These are phyloP conservation scores for Neolentinus lepideus DNA, from an alignment of 1,284 basidiomycete species.

Conservation along the genomic window DNA sequence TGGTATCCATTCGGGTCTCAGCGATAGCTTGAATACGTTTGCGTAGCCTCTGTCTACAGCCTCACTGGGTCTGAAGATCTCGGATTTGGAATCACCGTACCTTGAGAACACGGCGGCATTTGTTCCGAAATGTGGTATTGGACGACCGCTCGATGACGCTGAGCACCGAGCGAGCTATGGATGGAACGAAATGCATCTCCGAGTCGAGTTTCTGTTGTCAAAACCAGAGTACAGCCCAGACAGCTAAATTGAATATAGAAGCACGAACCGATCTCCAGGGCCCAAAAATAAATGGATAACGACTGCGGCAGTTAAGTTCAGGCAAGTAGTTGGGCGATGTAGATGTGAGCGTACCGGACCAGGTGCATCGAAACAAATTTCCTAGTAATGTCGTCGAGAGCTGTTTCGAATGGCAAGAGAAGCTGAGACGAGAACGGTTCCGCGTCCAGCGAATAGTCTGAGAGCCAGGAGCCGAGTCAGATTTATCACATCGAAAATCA, in stretches of 20 bases:
- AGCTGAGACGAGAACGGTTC: slow-evolving; percentile 41
- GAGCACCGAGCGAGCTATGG: slow-evolving; percentile 43
- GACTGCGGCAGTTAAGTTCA: slow-evolving; percentile 30
- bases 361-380: slow-evolving; percentile 53
- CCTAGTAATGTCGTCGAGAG: slow-evolving; percentile 44
- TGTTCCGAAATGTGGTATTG: slow-evolving; percentile 35
- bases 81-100: slow-evolving; percentile 31
- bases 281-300: slow-evolving; percentile 72
- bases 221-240: slow-evolving; percentile 5
- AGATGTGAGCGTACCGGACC: slow-evolving; percentile 35
- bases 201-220: slow-evolving; percentile 44
- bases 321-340: neutral
- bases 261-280: slow-evolving; percentile 46
- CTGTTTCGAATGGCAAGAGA: slow-evolving; percentile 40
- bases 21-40: neutral
- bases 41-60: neutral
- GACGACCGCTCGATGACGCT: slow-evolving; percentile 46
- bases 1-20: neutral
- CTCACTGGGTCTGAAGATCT: too few species aligned
- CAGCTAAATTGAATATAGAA: slow-evolving; percentile 7
- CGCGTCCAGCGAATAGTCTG: slow-evolving; percentile 5
- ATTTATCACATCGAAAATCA: neutral
- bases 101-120: slow-evolving; percentile 37
- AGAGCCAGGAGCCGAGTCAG: neutral
- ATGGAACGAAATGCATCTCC: slow-evolving; percentile 41